These are phyloP conservation scores for Colletotrichum sojae DNA, from an alignment of 2,329 filamentous ascomycete species.

Conservation along the genomic window DNA sequence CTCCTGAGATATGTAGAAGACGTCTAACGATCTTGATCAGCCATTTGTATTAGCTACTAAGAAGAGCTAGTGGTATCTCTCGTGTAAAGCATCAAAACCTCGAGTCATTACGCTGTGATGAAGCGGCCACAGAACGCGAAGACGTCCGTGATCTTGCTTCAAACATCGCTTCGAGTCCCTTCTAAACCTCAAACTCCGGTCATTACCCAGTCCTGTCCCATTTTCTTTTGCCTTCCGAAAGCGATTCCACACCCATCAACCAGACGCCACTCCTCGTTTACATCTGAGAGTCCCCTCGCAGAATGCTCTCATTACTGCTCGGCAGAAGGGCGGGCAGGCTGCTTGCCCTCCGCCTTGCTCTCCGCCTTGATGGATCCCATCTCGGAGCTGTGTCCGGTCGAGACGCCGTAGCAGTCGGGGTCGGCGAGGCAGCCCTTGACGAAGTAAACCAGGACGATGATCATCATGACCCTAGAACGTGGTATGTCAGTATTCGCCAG, in stretches of 20 bases:
- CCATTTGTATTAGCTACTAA: constrained; percentile 21
- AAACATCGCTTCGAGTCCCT: neutral
- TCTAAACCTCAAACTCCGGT: constrained; percentile 25
- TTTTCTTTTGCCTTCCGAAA: neutral
- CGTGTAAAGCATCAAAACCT: constrained; percentile 1
- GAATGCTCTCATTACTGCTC: neutral
- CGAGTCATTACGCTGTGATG: neutral
- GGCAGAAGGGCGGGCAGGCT: neutral
- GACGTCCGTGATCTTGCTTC: neutral
- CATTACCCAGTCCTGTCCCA: constrained; percentile 9
- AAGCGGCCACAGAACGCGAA: neutral
- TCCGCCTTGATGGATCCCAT: constrained; percentile 47
- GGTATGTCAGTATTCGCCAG: neutral
- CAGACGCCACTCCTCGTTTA: no score
- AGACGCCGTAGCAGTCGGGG: constrained; percentile 36
- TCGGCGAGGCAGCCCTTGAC: constrained; percentile 50
- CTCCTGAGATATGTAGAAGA: neutral
- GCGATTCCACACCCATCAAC: no score
- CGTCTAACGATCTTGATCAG: neutral
- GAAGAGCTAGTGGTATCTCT: constrained; percentile 32
- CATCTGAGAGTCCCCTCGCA: neutral
- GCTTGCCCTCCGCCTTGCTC: constrained; percentile 36
- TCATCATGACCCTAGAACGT: constrained; percentile 52
- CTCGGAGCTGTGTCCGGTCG: constrained; percentile 44
- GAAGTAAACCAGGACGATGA: constrained; percentile 57